A percentile compares a stretch with the other conserved stretches of the same genome.
Conservation (phyloP, 805 yeast genomes). For the Blastobotrys terrestris region DNA sequence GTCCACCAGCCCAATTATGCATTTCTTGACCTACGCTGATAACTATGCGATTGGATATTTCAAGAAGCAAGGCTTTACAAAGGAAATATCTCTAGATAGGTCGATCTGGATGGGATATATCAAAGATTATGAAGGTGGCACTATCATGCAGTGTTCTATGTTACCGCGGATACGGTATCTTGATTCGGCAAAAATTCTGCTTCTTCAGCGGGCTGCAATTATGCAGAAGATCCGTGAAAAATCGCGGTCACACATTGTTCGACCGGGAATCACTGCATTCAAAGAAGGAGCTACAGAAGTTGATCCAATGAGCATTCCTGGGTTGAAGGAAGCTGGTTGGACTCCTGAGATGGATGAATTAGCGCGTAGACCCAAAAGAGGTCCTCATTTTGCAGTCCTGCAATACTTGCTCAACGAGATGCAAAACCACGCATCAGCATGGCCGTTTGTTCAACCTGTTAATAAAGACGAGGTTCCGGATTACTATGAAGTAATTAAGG, state of each 20-base stretch:
- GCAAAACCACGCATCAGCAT: slow-evolving; percentile 92
- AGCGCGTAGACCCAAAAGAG: slow-evolving; percentile 89
- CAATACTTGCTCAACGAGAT: slow-evolving; percentile 79
- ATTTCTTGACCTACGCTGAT: slow-evolving; percentile 94
- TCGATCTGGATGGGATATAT: slow-evolving; percentile 97
- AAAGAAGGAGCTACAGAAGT: slow-evolving; percentile 37
- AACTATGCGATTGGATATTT: slow-evolving; percentile 98
- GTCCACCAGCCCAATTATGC: slow-evolving; percentile 75
- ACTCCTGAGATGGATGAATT: slow-evolving; percentile 96
- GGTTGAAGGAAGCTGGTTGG: slow-evolving; percentile 93
- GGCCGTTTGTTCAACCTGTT: slow-evolving; percentile 96
- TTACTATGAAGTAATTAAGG: slow-evolving; percentile 91
- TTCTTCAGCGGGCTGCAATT: slow-evolving; percentile 88
- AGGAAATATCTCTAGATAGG: slow-evolving; percentile 82
- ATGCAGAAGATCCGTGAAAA: slow-evolving; percentile 73
- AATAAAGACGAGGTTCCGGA: slow-evolving; percentile 92
- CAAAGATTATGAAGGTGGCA: slow-evolving; percentile 98
- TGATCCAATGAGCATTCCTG: slow-evolving; percentile 86
- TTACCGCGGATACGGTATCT: slow-evolving; percentile 81
- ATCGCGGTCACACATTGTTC: slow-evolving; percentile 70
- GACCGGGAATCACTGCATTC: slow-evolving; percentile 76
- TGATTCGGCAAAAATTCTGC: slow-evolving; percentile 78
- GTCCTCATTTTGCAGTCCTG: slow-evolving; percentile 93
- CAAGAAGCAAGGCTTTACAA: slow-evolving; percentile 96
- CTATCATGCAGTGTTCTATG: slow-evolving; percentile 96